Percentiles rank a stretch among this genome's conserved stretches.
Evolutionary conservation across 1,139 yeast genomes (phyloP).

Genomic region (Magnusiomyces suaveolens): DNA sequence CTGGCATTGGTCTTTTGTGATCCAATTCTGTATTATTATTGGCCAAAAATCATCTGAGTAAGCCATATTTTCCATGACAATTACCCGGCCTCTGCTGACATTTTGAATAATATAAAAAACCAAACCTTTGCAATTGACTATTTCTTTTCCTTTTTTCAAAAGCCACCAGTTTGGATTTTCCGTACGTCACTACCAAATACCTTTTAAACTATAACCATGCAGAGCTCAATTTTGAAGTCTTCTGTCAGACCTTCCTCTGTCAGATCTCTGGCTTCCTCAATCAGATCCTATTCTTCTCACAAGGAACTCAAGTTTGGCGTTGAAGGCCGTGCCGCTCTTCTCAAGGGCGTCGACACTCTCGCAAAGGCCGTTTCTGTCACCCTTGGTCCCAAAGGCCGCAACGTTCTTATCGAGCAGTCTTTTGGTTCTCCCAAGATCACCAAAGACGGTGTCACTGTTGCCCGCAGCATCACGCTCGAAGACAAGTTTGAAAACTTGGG

Average conservation of each 20-base stretch:
- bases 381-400: conserved; percentile 96
- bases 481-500: conserved; percentile 97
- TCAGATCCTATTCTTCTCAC: conserved; percentile 48
- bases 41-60: background rate
- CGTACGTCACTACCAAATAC: no score
- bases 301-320: conserved; percentile 97
- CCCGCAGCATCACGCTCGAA: conserved; percentile 72
- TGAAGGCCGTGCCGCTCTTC: conserved; percentile 94
- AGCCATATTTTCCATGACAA: background rate
- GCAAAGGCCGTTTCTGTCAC: conserved; percentile 98
- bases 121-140: no score
- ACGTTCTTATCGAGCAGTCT: conserved; percentile 92
- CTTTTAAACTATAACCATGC: conserved; percentile 5
- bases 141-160: no score
- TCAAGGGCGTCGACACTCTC: conserved; percentile 91
- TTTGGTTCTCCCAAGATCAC: conserved; percentile 98
- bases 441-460: conserved; percentile 99
- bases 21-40: background rate
- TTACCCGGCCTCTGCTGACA: background rate
- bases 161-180: no score
- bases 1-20: background rate
- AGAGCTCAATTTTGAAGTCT: conserved; percentile 15
- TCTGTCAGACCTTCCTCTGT: conserved; percentile 18
- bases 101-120: background rate
- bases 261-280: conserved; percentile 12